phyloP scores from a whole-genome alignment of 73 alveolate species.

The Tetrahymena thermophila region DNA sequence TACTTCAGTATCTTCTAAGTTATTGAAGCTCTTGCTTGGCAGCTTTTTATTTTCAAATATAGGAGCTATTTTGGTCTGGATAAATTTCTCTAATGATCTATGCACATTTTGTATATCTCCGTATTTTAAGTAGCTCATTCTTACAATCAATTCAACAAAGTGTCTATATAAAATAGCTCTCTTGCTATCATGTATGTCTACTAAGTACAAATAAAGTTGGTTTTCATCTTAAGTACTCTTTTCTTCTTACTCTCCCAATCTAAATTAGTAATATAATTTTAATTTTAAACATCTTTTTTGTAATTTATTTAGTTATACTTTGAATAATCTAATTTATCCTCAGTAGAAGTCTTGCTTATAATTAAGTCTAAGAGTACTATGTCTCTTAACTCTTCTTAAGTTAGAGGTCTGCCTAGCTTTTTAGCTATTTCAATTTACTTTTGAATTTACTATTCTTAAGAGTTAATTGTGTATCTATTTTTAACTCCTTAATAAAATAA shows the following conservation, averaged over 20 bases:
- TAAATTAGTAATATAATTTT: not conserved
- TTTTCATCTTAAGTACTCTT: conserved; percentile 5
- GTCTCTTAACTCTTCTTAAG: not conserved
- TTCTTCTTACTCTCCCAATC: not conserved
- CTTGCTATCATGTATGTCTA: conserved; percentile 36
- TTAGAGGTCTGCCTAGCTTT: conserved; percentile 8
- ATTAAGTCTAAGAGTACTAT: not conserved
- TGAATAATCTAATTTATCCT: not conserved
- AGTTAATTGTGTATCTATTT: conserved; percentile 44
- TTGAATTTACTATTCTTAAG: not conserved
- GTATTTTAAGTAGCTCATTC: conserved; percentile 46
- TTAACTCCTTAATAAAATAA: conserved; percentile 76
- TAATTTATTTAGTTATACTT: not conserved
- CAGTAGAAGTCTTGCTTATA: not conserved
- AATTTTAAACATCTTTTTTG: not conserved
- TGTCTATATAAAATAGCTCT: conserved; percentile 43
- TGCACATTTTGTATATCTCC: conserved; percentile 35
- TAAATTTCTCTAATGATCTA: conserved; percentile 32
- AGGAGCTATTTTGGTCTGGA: conserved; percentile 4
- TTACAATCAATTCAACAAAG: conserved; percentile 44
- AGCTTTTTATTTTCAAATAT: conserved; percentile 30
- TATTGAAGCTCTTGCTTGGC: conserved; percentile 1
- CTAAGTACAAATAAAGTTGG: not conserved
- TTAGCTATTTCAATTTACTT: not conserved
- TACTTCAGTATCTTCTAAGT: conserved; percentile 11